A percentile compares a stretch with the other conserved stretches of the same genome.
Conservation (phyloP, 306 rosid species). For the Quercus alba region DNA sequence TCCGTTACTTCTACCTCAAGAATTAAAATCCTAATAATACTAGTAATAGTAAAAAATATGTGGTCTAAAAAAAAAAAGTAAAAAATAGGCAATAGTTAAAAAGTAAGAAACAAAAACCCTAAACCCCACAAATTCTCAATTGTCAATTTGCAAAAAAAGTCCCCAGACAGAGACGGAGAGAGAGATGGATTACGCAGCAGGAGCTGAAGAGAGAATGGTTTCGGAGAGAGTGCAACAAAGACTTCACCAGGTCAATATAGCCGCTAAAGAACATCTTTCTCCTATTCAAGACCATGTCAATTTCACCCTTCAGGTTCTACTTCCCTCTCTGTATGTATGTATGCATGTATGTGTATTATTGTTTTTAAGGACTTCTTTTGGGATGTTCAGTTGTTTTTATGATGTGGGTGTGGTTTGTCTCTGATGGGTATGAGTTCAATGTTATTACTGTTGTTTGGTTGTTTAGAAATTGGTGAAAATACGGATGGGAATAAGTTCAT, state of each 20-base stretch:
- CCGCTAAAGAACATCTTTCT: conserved; percentile 69
- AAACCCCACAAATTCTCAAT: neutral
- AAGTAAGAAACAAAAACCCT: neutral
- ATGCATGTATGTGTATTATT: neutral
- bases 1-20: too few species aligned
- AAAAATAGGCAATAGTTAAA: too few species aligned
- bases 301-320: conserved; percentile 81
- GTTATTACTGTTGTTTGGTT: neutral
- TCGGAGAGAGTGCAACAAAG: conserved; percentile 66
- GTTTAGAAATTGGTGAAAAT: neutral
- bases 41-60: too few species aligned
- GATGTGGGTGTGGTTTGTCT: neutral
- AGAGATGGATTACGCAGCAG: conserved; percentile 60
- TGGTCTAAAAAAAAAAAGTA: too few species aligned
- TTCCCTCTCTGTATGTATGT: neutral
- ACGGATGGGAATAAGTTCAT: too few species aligned
- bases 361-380: neutral
- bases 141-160: neutral
- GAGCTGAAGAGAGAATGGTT: conserved; percentile 69
- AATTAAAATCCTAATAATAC: too few species aligned
- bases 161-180: neutral
- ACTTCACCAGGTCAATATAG: conserved; percentile 69
- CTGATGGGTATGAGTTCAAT: neutral
- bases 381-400: neutral
- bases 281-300: conserved; percentile 93